phyloP scores from a whole-genome alignment of 176 grass and related monocot genomes.

The Aegilops speltoides region DNA sequence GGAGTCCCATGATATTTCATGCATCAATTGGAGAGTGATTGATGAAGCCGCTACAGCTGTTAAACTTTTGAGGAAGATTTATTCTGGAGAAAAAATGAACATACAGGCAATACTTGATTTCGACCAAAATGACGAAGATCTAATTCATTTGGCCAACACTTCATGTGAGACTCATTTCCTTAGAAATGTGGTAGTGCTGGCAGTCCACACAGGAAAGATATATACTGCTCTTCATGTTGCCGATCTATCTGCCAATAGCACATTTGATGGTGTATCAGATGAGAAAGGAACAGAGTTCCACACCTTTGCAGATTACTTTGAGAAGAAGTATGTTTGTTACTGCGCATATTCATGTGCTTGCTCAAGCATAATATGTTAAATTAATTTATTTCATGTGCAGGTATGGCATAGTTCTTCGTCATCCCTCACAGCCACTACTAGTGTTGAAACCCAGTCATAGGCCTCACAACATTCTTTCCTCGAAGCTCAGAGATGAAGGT shows the following conservation, averaged over 20 bases:
- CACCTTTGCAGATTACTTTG: constrained; percentile 76
- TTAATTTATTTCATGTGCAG: constrained; percentile 44
- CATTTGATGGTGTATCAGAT: constrained; percentile 71
- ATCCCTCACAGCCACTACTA: constrained; percentile 72
- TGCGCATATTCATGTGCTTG: background rate
- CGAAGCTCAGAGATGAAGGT: constrained; percentile 65
- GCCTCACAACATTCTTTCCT: constrained; percentile 84
- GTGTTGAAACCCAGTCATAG: constrained; percentile 81
- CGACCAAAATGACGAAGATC: constrained; percentile 30
- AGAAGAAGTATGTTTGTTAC: constrained; percentile 71
- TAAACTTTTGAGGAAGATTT: constrained; percentile 64
- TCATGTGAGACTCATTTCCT: constrained; percentile 48
- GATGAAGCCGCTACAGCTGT: constrained; percentile 46
- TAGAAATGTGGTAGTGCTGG: constrained; percentile 67
- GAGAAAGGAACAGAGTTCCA: constrained; percentile 52
- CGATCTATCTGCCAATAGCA: constrained; percentile 58
- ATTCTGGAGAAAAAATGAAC: constrained; percentile 24
- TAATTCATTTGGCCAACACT: constrained; percentile 74
- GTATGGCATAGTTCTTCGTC: constrained; percentile 65
- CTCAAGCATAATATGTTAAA: constrained; percentile 8
- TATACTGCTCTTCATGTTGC: constrained; percentile 61
- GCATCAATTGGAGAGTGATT: constrained; percentile 73
- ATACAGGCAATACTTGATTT: constrained; percentile 16
- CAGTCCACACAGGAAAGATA: constrained; percentile 86
- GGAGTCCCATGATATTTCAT: constrained; percentile 33